Percentiles rank a stretch among this genome's conserved stretches.
These are phyloP conservation scores for Tremellales sp. DNA, from an alignment of 1,284 basidiomycete genomes.

Conservation along the genomic window DNA sequence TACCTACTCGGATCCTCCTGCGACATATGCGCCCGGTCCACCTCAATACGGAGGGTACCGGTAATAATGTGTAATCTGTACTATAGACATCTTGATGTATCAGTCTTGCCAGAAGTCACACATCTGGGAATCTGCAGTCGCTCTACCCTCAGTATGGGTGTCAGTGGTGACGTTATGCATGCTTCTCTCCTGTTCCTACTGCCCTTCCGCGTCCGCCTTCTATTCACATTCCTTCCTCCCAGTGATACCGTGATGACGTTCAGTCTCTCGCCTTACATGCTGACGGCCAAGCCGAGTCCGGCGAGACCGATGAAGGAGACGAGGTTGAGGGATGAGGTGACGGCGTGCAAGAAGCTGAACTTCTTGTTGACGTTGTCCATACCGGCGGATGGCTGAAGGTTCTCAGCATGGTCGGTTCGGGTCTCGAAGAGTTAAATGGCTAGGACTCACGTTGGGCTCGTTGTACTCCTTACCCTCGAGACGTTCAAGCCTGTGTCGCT, in stretches of 20 bases:
- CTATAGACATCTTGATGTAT: too few relatives aligned
- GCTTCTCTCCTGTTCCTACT: too few relatives aligned
- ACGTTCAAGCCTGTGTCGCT: slow-evolving; percentile 68
- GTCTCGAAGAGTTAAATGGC: too few relatives aligned
- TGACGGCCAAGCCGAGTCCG: slow-evolving; percentile 62
- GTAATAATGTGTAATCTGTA: slow-evolving; percentile 4
- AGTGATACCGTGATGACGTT: too few relatives aligned
- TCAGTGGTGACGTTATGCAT: too few relatives aligned
- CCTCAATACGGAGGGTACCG: slow-evolving; percentile 33
- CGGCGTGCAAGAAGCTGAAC: slow-evolving; percentile 64
- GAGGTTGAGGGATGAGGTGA: slow-evolving; percentile 59
- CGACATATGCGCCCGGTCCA: slow-evolving; percentile 28
- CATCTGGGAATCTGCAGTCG: too few relatives aligned
- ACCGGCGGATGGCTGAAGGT: slow-evolving; percentile 58
- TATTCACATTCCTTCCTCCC: too few relatives aligned
- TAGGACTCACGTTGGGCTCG: slow-evolving; percentile 57
- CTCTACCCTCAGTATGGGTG: too few relatives aligned
- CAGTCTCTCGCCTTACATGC: slow-evolving; percentile 51
- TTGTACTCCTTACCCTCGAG: slow-evolving; percentile 65
- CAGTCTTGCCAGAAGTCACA: too few relatives aligned
- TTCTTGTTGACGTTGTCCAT: slow-evolving; percentile 65
- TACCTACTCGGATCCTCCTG: too few relatives aligned
- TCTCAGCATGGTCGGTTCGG: slow-evolving; percentile 1
- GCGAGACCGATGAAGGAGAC: slow-evolving; percentile 58
- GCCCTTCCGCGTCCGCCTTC: too few relatives aligned